Base-by-base conservation (phyloP, 306 rosid genomes). In the Quercus alba region DNA sequence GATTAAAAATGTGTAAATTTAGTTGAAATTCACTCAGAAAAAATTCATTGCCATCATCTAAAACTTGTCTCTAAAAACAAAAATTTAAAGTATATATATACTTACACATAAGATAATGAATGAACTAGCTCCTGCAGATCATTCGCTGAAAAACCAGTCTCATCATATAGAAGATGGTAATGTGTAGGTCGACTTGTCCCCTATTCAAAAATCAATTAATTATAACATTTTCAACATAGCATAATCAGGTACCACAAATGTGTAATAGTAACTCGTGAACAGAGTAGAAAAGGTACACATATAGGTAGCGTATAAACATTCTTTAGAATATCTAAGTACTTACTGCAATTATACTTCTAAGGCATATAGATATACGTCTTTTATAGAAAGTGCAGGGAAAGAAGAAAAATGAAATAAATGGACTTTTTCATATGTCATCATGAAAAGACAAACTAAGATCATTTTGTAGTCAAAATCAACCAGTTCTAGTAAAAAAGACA, bases 141-240 rank as follows among this genome's bases (percentile, higher is more conserved):
- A 75, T 83, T 85, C 1, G 85, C 69, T 14, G 85, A 51, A 76
- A 86, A 86, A 1, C 87, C 85, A 12, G 83, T 75, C 67, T 86
- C 87, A 59, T 86, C 85, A 44, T 72, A 66, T 28, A 86, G 70
- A 38, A 86, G 85, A 64, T 75, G 75, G 74, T 83, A 83, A 69
- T 86, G 87, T 35, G 85, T 86, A 58, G 89, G 89, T 18, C 85
- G 77, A 72, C 55, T 78, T 44, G 87, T 86, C 5, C 87, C 89
- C 89, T 86, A 8, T n/a, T 14, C 35, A 11, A 44, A 69, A 15
- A 2, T 56, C 61, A 56, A 19, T 17, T 56, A 4, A 56, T 17
- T 15, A 56, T 18, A 1, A 5, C 10, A 6, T 56, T 56, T 56
- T 56, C 61, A 19, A 56, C 61, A 15, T 56, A n/a, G 61, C 61